Conservation (phyloP, 1,139 yeast species). For the Arxiozyma heterogenica region DNA sequence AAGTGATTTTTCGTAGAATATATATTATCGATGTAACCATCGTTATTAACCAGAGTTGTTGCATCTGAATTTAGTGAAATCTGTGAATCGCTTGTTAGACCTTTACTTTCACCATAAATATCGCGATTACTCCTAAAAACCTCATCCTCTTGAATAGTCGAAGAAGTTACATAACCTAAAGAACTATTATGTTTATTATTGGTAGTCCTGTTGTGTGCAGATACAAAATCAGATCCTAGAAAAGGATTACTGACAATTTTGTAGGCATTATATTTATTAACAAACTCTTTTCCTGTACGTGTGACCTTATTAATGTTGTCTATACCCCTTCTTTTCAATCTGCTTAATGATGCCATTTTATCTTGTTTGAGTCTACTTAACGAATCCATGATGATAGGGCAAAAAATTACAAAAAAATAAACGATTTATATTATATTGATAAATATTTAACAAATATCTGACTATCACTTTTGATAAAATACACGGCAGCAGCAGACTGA, state of each 20-base stretch:
- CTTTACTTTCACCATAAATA: not conserved
- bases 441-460: not conserved
- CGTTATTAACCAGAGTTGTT: constrained; percentile 6
- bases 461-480: not conserved
- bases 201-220: not conserved
- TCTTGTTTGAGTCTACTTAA: constrained; percentile 1
- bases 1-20: not conserved
- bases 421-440: not conserved
- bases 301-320: constrained; percentile 11
- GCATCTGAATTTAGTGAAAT: constrained; percentile 9
- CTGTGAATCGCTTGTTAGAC: constrained; percentile 5
- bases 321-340: constrained; percentile 11
- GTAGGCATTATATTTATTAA: constrained; percentile 5
- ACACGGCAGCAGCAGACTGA: not conserved
- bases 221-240: not conserved
- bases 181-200: not conserved
- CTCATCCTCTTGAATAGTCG: constrained; percentile 1
- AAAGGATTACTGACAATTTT: constrained; percentile 1
- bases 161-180: not conserved
- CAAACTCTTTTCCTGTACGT: constrained; percentile 11
- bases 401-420: no score
- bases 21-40: not conserved
- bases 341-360: constrained; percentile 10
- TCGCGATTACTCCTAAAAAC: not conserved
- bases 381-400: not conserved